Evolutionary conservation across 495 filamentous ascomycete species (phyloP).

Genomic region (Xylaria curta): DNA sequence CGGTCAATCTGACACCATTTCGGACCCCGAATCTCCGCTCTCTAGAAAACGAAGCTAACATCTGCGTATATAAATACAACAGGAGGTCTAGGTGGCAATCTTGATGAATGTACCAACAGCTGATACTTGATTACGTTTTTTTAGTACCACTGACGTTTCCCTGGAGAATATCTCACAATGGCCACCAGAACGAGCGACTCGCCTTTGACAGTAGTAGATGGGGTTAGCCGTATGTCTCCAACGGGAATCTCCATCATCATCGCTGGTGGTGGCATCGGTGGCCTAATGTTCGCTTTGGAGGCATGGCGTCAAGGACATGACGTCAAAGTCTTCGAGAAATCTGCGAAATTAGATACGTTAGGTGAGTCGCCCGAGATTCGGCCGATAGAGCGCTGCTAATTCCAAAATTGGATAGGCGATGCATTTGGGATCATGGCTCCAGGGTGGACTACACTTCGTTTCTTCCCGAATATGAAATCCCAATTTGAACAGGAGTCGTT

Average conservation of each 20-base stretch:
- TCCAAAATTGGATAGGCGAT: constrained; percentile 8
- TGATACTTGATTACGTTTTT: background rate
- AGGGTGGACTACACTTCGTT: constrained; percentile 16
- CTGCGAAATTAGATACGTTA: constrained; percentile 2
- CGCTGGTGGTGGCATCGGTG: constrained; percentile 8
- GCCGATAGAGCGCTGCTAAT: background rate
- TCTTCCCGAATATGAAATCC: constrained; percentile 23
- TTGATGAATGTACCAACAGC: background rate
- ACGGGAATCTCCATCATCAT: constrained; percentile 24
- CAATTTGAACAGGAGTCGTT: constrained; percentile 7
- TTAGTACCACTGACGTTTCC: background rate
- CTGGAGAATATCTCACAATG: background rate
- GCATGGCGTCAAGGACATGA: constrained; percentile 16
- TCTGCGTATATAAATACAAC: background rate
- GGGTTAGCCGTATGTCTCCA: background rate
- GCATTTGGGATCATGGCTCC: constrained; percentile 20
- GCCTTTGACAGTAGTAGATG: background rate
- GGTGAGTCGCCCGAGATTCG: background rate
- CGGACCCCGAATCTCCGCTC: background rate
- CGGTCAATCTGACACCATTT: background rate
- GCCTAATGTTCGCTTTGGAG: constrained; percentile 17
- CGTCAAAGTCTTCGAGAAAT: constrained; percentile 14
- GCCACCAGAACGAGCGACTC: background rate
- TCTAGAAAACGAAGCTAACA: background rate
- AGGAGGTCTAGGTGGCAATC: background rate